Conservation (phyloP, 2,329 filamentous ascomycete species). For the Aspergillus novofumigatus region DNA sequence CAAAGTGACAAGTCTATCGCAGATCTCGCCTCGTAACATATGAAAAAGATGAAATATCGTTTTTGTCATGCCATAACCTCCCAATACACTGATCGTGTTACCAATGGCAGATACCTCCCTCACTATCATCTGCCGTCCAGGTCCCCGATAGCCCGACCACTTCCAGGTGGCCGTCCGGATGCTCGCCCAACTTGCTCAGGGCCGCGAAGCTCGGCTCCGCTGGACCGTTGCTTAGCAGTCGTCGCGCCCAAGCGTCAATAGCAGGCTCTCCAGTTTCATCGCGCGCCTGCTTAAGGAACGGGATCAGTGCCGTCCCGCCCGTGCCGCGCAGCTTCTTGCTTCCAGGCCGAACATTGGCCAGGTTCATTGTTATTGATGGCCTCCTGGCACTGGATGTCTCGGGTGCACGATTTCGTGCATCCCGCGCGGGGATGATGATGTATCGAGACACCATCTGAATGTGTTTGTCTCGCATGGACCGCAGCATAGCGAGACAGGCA, state of each 20-base stretch:
- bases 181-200: slow-evolving; percentile 51
- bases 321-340: slow-evolving; percentile 73
- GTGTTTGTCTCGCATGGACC: slow-evolving; percentile 81
- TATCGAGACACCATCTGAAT: slow-evolving; percentile 95
- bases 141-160: slow-evolving; percentile 72
- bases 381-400: slow-evolving; percentile 54
- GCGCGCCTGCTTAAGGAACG: slow-evolving; percentile 92
- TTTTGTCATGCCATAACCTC: neutral
- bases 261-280: slow-evolving; percentile 95
- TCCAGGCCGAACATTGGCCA: slow-evolving; percentile 41
- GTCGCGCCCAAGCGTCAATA: slow-evolving; percentile 62
- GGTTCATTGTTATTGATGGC: slow-evolving; percentile 47
- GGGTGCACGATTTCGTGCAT: slow-evolving; percentile 59
- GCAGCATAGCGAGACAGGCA: slow-evolving; percentile 77
- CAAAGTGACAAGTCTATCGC: neutral
- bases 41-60: neutral
- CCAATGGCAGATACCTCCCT: slow-evolving; percentile 57
- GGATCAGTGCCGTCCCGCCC: slow-evolving; percentile 87
- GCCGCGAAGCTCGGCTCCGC: slow-evolving; percentile 34
- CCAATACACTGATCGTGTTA: slow-evolving; percentile 21
- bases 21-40: neutral
- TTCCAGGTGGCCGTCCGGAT: slow-evolving; percentile 52
- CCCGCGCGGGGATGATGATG: slow-evolving; percentile 82
- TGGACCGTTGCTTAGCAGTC: slow-evolving; percentile 54
- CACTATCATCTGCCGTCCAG: slow-evolving; percentile 86